Conservation (phyloP, 306 rosid species). For the Pueraria montana region DNA sequence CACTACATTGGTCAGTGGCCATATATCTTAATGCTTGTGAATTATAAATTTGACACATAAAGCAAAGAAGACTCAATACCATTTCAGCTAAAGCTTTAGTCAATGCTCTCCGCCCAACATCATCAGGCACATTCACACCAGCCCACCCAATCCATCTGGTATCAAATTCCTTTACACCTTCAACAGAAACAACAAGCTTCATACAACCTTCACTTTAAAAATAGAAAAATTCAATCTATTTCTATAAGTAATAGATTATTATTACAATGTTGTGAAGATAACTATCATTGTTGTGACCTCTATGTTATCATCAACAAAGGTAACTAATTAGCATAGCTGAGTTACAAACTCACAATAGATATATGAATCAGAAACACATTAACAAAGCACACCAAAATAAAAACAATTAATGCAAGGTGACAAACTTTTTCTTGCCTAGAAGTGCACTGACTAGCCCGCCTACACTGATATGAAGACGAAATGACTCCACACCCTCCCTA, state of each 20-base stretch:
- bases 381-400: conserved; percentile 15
- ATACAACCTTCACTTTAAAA: conserved; percentile 42
- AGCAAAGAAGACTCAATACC: conserved; percentile 61
- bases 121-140: conserved; percentile 94
- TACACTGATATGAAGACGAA: conserved; percentile 88
- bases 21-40: neutral
- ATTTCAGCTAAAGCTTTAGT: conserved; percentile 91
- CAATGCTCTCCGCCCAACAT: conserved; percentile 76
- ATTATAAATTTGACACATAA: conserved; percentile 38
- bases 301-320: neutral
- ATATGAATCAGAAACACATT: conserved; percentile 33
- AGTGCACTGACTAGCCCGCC: conserved; percentile 99
- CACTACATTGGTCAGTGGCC: conserved; percentile 23
- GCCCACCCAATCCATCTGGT: conserved; percentile 99
- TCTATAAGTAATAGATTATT: neutral
- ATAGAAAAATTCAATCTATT: conserved; percentile 24
- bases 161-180: conserved; percentile 96
- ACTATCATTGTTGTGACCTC: conserved; percentile 36
- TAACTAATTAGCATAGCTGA: conserved; percentile 10
- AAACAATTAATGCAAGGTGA: conserved; percentile 42
- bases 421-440: conserved; percentile 69
- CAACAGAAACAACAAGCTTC: conserved; percentile 55
- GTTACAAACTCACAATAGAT: conserved; percentile 2
- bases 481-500: conserved; percentile 82
- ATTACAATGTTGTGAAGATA: conserved; percentile 17